Base-by-base conservation (phyloP, 306 rosid genomes). In the Malus sylvestris region DNA sequence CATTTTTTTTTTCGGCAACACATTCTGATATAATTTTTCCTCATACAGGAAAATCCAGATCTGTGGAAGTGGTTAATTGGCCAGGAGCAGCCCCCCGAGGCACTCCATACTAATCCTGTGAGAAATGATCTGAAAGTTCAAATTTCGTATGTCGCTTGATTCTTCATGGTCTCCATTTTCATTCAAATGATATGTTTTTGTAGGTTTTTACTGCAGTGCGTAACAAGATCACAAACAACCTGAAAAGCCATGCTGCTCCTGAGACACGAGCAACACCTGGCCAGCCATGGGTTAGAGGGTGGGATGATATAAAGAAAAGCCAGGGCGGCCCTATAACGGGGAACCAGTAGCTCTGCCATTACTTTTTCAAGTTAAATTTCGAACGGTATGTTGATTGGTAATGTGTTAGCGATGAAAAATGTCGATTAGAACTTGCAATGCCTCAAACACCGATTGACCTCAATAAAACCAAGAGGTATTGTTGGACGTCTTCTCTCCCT, bases 51-150 rank as follows among this genome's bases (percentile, higher is more conserved):
- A 81, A 91, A 94, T 79, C 98, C 98, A 40, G 93, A 91, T 84
- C 82, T 94, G 69, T 94, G 96, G 98, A 90, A 79, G 80, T 94
- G 98, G 98, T 53, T 94, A 75, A 87, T 87, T 51, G 95, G 96
- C 70, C 97, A 94, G 82, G 97, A 91, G 78, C 87, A 86, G 74
- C 90, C 97, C 55, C 98, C 96, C 2, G 88, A 89, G 73, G 76
- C 85, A 70, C 52, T 94, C 75, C 49, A 68, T 79, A 78, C 27
- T 23, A 94, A 94, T 83, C 96, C 89, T 29, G 98, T 91, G 71
- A 94, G 97, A 25, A 62, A 42, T 68, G 49, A 71, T 79, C 71
- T 40, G 22, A 84, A 73, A 27, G 49, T 51, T 75, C 61, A 22
- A 63, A 18, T 72, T 65, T 20, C 14, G 49, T n/a, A 58, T 42